These are phyloP conservation scores for Silene conica DNA, from an alignment of 148 eudicot species.

Conservation along the genomic window DNA sequence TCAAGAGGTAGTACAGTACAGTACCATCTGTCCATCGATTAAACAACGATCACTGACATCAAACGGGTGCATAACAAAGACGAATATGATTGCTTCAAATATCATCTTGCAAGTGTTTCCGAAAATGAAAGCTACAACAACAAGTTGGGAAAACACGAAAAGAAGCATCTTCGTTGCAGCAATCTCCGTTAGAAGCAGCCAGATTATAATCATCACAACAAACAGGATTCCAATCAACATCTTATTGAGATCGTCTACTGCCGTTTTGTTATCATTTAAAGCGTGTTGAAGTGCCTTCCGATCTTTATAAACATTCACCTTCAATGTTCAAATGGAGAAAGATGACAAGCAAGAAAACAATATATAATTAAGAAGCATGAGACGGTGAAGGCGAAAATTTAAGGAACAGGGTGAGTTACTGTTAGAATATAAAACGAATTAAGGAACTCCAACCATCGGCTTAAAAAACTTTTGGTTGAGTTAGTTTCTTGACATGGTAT, in stretches of 20 bases:
- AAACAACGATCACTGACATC: slow-evolving; percentile 76
- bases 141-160: slow-evolving; percentile 62
- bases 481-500: too few species aligned
- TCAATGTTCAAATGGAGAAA: slow-evolving; percentile 40
- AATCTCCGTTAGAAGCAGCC: slow-evolving; percentile 65
- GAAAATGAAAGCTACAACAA: slow-evolving; percentile 61
- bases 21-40: slow-evolving; percentile 60
- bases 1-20: too few species aligned
- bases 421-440: too few species aligned
- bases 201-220: slow-evolving; percentile 37
- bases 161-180: slow-evolving; percentile 52
- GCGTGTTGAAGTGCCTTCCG: slow-evolving; percentile 70
- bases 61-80: slow-evolving; percentile 81
- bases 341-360: neutral
- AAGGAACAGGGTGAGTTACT: too few species aligned
- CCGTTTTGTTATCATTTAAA: slow-evolving; percentile 80
- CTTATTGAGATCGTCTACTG: slow-evolving; percentile 60
- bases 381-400: too few species aligned
- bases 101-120: slow-evolving; percentile 76
- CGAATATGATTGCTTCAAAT: slow-evolving; percentile 73
- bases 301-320: slow-evolving; percentile 55
- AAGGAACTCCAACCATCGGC: too few species aligned
- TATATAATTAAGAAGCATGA: too few species aligned
- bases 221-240: slow-evolving; percentile 45
- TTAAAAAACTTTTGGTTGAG: too few species aligned